Conservation (phyloP, 2,329 filamentous ascomycete genomes). For the Diplocarpon mali region DNA sequence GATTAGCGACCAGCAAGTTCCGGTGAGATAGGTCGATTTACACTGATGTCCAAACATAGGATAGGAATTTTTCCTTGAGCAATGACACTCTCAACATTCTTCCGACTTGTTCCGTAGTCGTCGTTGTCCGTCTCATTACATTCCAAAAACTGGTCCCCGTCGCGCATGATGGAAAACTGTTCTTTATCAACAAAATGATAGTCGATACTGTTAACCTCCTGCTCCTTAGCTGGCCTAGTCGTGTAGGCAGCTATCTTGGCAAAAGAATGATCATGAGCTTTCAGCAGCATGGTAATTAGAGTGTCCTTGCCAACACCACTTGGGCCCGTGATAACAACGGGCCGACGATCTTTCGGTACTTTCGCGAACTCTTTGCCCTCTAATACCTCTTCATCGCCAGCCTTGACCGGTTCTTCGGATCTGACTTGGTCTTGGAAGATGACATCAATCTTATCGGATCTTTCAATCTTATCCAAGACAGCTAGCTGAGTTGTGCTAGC, state of each 20-base stretch:
- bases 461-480: constrained; percentile 78
- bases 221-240: constrained; percentile 37
- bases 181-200: constrained; percentile 46
- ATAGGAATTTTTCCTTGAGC: constrained; percentile 49
- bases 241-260: constrained; percentile 45
- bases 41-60: constrained; percentile 41
- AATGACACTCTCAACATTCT: constrained; percentile 39
- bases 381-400: constrained; percentile 27
- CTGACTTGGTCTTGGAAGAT: constrained; percentile 41
- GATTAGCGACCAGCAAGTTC: too few relatives aligned
- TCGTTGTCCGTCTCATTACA: constrained; percentile 38
- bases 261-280: constrained; percentile 54
- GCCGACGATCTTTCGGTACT: constrained; percentile 38
- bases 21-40: constrained; percentile 26
- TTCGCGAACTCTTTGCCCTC: constrained; percentile 27
- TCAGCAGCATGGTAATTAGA: constrained; percentile 50
- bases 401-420: constrained; percentile 27
- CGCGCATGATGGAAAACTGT: constrained; percentile 46
- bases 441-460: constrained; percentile 57
- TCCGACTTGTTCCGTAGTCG: constrained; percentile 46
- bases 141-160: constrained; percentile 49
- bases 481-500: constrained; percentile 63
- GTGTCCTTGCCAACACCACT: constrained; percentile 51
- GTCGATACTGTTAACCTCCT: constrained; percentile 39
- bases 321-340: constrained; percentile 59